Conservation (phyloP, 176 grass and related monocot species). For the barley (Hordeum vulgare) region DNA sequence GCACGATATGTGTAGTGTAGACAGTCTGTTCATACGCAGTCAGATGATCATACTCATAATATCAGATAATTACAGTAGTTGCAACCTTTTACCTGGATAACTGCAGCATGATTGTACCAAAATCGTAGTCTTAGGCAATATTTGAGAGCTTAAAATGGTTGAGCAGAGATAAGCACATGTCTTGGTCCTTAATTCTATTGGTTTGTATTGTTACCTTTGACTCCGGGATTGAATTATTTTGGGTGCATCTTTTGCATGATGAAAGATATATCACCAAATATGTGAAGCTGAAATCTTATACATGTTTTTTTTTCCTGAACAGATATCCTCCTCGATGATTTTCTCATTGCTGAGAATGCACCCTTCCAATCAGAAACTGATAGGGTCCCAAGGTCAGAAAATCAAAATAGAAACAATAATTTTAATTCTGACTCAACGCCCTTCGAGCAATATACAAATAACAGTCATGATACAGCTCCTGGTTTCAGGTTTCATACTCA, state of each 20-base stretch:
- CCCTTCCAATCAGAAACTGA: conserved; percentile 74
- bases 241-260: background rate
- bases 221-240: background rate
- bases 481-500: conserved; percentile 43
- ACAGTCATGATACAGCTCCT: conserved; percentile 34
- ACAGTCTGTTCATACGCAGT: background rate
- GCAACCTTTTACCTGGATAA: background rate
- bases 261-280: conserved; percentile 17
- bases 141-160: conserved; percentile 9
- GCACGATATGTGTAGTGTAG: conserved; percentile 11
- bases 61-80: background rate
- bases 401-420: conserved; percentile 35
- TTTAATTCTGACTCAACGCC: conserved; percentile 40
- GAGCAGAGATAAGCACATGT: background rate
- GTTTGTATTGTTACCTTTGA: background rate
- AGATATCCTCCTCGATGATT: conserved; percentile 90
- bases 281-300: conserved; percentile 12
- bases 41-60: conserved; percentile 20
- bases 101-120: background rate
- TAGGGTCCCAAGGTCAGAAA: conserved; percentile 41
- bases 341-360: conserved; percentile 94
- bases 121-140: background rate
- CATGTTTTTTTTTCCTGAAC: conserved; percentile 18
- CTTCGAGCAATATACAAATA: conserved; percentile 50
- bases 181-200: conserved; percentile 18